Evolutionary conservation across 108 stramenopile genomes (phyloP), one percentile per base, ranked within the genome.

Genomic region (Cyclostephanos invisitatus): DNA sequence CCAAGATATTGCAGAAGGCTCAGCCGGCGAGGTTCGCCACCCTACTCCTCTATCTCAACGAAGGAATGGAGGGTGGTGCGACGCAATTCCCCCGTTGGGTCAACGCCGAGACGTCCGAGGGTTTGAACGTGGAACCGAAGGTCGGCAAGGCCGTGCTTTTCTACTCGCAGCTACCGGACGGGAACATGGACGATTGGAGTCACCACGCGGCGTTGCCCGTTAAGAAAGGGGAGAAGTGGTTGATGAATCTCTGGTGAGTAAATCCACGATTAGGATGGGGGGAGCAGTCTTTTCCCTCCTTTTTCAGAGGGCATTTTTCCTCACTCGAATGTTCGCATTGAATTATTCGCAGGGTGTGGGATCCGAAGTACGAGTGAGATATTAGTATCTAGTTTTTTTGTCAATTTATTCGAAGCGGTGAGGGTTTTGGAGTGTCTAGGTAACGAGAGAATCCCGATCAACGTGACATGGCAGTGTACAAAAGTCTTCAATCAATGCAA

Each of bases 111-210:
- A 86, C 91, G 10, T 74, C 81, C 29, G 62, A 84, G 29, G 76
- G 77, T 0, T 71, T 93, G 58, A 68, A 73, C 53, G 85, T 85
- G 24, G 78, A 76, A 59, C 90, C 92, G 7, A 56, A 86, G 74
- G 72, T 62, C 28, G 89, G 92, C 5, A 93, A 93, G 63, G 90
- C 93, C 29, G 89, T 90, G 12, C 71, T 94, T 42, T 94, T 97
- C 69, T 97, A 97, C 79, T 84, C 81, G n/a, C 86, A 93, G 35
- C 68, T 96, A 20, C 90, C 90, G 6, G 97, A 97, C 68, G 97
- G 97, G 10, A 97, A 97, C 57, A 84, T 87, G 71, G 94, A 95
- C 56, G 91, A 92, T 63, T 86, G 89, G 66, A 83, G 86, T 28
- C 88, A 94, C 51, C 95, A 96, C 71, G 88, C 92, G 9, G 95